Evolutionary conservation across 2,329 filamentous ascomycete species (phyloP), one percentile per base, ranked within the genome.

Genomic region (Tetracladium maxilliforme): DNA sequence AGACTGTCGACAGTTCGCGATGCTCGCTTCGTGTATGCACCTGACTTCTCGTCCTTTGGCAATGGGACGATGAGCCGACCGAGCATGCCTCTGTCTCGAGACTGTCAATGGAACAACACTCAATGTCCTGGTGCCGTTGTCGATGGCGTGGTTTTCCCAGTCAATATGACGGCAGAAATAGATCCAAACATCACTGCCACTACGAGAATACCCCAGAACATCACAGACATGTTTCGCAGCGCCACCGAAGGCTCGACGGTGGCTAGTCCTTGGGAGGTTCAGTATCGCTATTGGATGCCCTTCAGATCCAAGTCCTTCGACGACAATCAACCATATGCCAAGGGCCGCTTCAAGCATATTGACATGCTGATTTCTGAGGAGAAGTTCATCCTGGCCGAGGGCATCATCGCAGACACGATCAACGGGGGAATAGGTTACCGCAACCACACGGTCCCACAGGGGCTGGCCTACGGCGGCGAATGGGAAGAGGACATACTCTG

Each of bases 401-500:
- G 57, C 1, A 38, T 61, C 4, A 36, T 61, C 6, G 48, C 59
- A 0, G 54, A 61, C 29, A 45, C 44, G 14, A 35, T 40, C 14
- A 42, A 39, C 11, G 56, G 56, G 1, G 52, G 54, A 0, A 42
- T 61, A 12, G 57, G 56, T 1, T 52, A 61, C 7, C 46, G 58
- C 14, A 60, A 60, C 30, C 56, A 60, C 29, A 58, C 48, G 0
- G 29, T 46, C 0, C 58, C 58, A 2, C 21, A 32, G 1, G 37
- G 35, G 1, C 31, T 47, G 3, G 15, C 30, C 2, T 44, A 43
- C 20, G 58, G 57, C 0, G 51, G 43, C 6, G 41, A 36, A 3
- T 63, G 58, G 58, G 40, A 42, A 1, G 59, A 65, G 28, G 56
- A 63, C 27, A 23, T 64, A 5, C 45, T 63, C 1, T 63, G 58